These are phyloP conservation scores for Leptodermis oblonga DNA, from an alignment of 257 asterid genomes.

Conservation along the genomic window DNA sequence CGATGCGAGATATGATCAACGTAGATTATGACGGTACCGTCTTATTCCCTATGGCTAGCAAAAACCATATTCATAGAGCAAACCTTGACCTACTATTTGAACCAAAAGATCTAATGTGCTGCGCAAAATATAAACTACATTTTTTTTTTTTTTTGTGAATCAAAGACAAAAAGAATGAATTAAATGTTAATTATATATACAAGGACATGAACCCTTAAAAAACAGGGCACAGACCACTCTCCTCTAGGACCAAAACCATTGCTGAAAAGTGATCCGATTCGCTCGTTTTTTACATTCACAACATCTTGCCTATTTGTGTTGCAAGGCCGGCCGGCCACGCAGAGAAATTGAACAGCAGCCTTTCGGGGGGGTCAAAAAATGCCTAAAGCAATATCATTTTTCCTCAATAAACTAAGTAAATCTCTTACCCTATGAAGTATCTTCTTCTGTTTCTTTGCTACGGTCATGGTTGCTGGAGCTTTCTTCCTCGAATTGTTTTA, in stretches of 20 bases:
- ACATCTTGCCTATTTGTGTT: background rate
- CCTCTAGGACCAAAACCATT: background rate
- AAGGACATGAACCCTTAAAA: background rate
- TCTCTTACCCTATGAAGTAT: slow-evolving; percentile 6
- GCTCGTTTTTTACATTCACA: background rate
- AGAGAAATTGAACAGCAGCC: slow-evolving; percentile 5
- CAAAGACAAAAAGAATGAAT: background rate
- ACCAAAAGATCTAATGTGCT: background rate
- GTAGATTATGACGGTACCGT: no score
- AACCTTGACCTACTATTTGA: background rate
- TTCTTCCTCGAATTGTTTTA: slow-evolving; percentile 52
- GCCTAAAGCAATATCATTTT: background rate
- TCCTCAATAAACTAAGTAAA: slow-evolving; percentile 1
- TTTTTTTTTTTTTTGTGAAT: background rate
- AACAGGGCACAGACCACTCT: background rate
- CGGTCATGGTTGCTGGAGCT: slow-evolving; percentile 18
- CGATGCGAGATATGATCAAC: no score
- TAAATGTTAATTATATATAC: background rate
- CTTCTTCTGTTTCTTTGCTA: slow-evolving; percentile 23
- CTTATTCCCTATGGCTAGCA: background rate
- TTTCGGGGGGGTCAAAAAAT: slow-evolving; percentile 3
- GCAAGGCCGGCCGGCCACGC: background rate
- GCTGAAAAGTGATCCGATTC: background rate
- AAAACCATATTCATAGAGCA: background rate
- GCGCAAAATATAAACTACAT: background rate